Evolutionary conservation across 140 eudicot genomes (phyloP), one percentile per base, ranked within the genome.

Genomic region (Ambrosia hybrid): DNA sequence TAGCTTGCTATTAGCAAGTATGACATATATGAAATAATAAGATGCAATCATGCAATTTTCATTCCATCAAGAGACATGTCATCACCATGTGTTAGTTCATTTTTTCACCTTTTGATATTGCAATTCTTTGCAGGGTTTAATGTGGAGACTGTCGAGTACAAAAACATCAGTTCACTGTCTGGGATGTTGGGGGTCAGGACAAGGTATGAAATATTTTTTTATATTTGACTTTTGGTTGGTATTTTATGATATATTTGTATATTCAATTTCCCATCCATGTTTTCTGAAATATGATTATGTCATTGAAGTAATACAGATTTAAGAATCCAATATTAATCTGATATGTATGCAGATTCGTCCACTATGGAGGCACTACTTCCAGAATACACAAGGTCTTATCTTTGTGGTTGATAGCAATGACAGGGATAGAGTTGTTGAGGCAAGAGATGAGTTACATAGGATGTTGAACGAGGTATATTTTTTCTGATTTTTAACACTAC

Each of bases 171-270:
- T 83, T 82, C 80, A 85, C 90, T 53, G 90, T 85, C 36, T 85
- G 90, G 87, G 90, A 85, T 83, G 87, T 85, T 14, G 90, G 90
- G 56, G 90, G 90, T 76, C 90, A 85, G 63, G 90, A 85, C 91
- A 85, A 85, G 87, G 91, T 85, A 52, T 16, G 72, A 36, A 58
- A 15, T 79, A 4, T 4, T 56, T 74, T 51, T 61, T 0, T 11
- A 2, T 61, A 49, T n/a, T 9, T 5, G 5, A 53, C 4, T 61
- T 26, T 51, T 52, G 15, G 38, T 38, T 59, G 56, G 48, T 53
- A 10, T 70, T 52, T 79, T 36, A 36, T 16, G 59, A 72, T 38
- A 34, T 14, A 16, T 43, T 49, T 26, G 41, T 30, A 26, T 26
- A 9, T 58, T 58, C 15, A 58, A 4, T 26, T 58, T 58, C 65